Evolutionary conservation across 345 rosid species (phyloP), one percentile per base, ranked within the genome.

Genomic region (Garcia nutans): DNA sequence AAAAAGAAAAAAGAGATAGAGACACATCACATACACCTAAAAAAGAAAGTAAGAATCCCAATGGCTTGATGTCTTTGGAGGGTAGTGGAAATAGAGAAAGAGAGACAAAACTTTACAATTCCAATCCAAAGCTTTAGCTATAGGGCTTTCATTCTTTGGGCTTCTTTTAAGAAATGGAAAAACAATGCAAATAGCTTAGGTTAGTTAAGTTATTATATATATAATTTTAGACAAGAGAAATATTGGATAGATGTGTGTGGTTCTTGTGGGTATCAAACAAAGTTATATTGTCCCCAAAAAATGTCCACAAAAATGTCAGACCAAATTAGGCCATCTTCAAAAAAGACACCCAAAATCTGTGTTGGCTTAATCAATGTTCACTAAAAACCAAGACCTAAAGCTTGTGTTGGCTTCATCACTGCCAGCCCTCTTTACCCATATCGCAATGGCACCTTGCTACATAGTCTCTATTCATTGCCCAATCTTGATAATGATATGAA

Each of bases 401-500:
- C 42, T 44, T 58, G 91, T 77, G 77, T 68, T 79, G 88, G 89
- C 85, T 88, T 81, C 72, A 84, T 90, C 86, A 68, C 15, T 74
- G 80, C 67, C 76, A 56, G 22, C 28, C 20, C 3, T 1, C 3
- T 8, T 16, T 0, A 16, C 22, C 6, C 22, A 16, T 2, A 3
- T 15, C 6, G n/a, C 58, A 6, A 54, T 54, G 20, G 20, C 58
- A 16, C 19, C 16, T 54, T 3, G 22, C 22, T 47, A 10, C 13
- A 11, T 47, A 20, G 28, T 74, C 24, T 55, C 52, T 20, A 75
- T 77, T 74, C 68, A 64, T 16, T 69, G 84, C 83, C 83, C 73
- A 79, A 45, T 63, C 26, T 73, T 31, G 41, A 37, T 37, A 37
- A 37, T 37, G 6, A 37, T 37, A 37, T 37, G 6, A 0, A 37